Evolutionary conservation across 208 protist species (phyloP).

Genomic region (Eutreptiella sp.): DNA sequence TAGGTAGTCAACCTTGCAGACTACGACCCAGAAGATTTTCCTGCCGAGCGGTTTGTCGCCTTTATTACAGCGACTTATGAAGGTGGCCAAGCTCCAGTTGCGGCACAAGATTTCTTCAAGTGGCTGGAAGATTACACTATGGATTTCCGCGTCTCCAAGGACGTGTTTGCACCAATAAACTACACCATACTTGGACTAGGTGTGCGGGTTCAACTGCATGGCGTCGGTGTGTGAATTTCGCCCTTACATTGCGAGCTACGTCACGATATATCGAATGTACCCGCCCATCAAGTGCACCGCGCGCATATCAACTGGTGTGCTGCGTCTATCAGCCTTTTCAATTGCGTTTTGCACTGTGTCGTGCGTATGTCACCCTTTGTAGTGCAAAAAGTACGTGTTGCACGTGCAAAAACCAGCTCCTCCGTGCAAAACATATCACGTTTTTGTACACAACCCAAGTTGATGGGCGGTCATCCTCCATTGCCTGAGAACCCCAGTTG

Average conservation of each 20-base stretch:
- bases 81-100: conserved; percentile 55
- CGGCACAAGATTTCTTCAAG: conserved; percentile 51
- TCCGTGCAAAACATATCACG: no score
- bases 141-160: conserved; percentile 65
- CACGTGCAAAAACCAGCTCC: neutral
- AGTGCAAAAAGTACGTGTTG: conserved; percentile 16
- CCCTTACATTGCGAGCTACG: no score
- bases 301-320: conserved; percentile 56
- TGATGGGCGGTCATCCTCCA: no score
- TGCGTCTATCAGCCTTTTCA: conserved; percentile 66
- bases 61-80: conserved; percentile 71
- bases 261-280: conserved; percentile 67
- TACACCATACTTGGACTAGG: conserved; percentile 75
- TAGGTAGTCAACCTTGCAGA: no score
- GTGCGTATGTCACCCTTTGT: no score
- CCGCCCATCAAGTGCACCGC: conserved; percentile 58
- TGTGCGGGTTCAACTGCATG: conserved; percentile 68
- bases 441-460: no score
- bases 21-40: no score
- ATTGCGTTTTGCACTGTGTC: conserved; percentile 47
- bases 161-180: conserved; percentile 47
- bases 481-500: no score
- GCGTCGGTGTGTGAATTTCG: no score
- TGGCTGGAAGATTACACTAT: conserved; percentile 64
- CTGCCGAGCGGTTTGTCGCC: no score